phyloP scores from a whole-genome alignment of 2,329 filamentous ascomycete genomes.

The Xylariales sp. region DNA sequence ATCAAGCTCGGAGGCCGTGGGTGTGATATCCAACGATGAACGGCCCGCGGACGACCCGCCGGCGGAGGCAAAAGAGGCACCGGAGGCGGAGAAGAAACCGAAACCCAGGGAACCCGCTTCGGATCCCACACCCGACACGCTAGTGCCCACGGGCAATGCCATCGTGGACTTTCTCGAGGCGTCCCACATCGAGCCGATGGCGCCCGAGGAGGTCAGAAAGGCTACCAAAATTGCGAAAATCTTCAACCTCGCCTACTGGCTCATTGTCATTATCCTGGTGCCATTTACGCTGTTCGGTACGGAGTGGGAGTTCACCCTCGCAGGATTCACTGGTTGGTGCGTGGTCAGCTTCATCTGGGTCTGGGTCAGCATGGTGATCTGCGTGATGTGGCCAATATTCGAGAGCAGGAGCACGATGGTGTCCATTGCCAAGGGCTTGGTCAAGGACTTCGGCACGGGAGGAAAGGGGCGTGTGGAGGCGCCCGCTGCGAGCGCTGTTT shows the following conservation, averaged over 20 bases:
- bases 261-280: slow-evolving; percentile 29
- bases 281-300: slow-evolving; percentile 34
- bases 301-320: slow-evolving; percentile 27
- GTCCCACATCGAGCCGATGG: slow-evolving; percentile 35
- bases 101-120: slow-evolving; percentile 5
- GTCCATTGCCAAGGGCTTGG: slow-evolving; percentile 13
- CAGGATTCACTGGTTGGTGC: slow-evolving; percentile 32
- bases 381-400: slow-evolving; percentile 32
- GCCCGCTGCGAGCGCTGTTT: neutral
- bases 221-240: slow-evolving; percentile 29
- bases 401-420: slow-evolving; percentile 28
- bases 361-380: slow-evolving; percentile 29
- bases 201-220: slow-evolving; percentile 28
- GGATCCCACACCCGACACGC: slow-evolving; percentile 15
- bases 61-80: neutral
- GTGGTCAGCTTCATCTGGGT: slow-evolving; percentile 36
- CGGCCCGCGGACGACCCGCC: neutral
- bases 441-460: slow-evolving; percentile 1
- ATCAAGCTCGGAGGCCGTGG: slow-evolving; percentile 11
- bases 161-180: slow-evolving; percentile 35
- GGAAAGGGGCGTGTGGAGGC: neutral
- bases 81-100: neutral
- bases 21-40: neutral
- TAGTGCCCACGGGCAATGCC: slow-evolving; percentile 30
- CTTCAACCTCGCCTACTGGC: slow-evolving; percentile 29